Evolutionary conservation across 345 rosid genomes (phyloP).

Genomic region (Gossypium bickii): DNA sequence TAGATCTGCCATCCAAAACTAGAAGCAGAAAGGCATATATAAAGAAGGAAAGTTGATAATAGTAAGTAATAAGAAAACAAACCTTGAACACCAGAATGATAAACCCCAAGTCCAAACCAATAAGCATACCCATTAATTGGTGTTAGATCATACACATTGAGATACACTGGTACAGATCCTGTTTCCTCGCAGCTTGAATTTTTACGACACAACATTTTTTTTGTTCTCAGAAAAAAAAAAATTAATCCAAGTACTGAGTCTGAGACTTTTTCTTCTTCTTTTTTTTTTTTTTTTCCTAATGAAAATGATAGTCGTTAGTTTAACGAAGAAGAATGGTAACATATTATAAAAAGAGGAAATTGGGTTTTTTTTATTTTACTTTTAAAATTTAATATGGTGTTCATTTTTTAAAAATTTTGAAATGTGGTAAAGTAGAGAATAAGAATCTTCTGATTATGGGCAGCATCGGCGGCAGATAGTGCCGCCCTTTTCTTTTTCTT

Average conservation of each 20-base stretch:
- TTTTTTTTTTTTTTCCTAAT: neutral
- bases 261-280: neutral
- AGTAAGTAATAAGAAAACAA: slow-evolving; percentile 6
- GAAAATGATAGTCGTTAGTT: slow-evolving; percentile 6
- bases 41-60: neutral
- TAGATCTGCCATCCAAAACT: slow-evolving; percentile 16
- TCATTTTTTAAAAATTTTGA: neutral
- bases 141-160: slow-evolving; percentile 95
- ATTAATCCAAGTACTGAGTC: neutral
- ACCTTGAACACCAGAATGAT: slow-evolving; percentile 99
- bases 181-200: slow-evolving; percentile 38
- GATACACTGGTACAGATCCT: slow-evolving; percentile 89
- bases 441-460: slow-evolving; percentile 31
- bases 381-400: neutral
- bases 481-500: slow-evolving; percentile 17
- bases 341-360: neutral
- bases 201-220: slow-evolving; percentile 61
- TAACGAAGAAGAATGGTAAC: neutral
- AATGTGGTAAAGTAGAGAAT: slow-evolving; percentile 21
- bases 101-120: slow-evolving; percentile 96
- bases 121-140: slow-evolving; percentile 92
- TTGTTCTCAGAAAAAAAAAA: neutral
- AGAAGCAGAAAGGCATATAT: neutral
- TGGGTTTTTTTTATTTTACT: no score
- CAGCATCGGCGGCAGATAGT: slow-evolving; percentile 28